Base-by-base conservation (phyloP, 1,139 yeast genomes). In the Yamadazyma kanchanaburiensis region DNA sequence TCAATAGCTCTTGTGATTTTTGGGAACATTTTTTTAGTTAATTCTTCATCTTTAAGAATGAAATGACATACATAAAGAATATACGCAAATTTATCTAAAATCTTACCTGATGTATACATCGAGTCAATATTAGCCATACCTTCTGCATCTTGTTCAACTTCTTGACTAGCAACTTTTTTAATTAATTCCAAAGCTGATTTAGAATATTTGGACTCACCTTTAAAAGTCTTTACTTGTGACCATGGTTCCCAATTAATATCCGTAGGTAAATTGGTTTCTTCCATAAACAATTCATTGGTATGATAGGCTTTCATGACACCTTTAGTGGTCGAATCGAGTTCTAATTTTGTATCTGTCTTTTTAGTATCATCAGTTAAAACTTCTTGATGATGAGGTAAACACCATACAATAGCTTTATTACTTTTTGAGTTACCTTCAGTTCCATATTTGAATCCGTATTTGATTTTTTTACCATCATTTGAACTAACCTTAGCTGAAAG, bases 51-150 rank as follows among this genome's bases (percentile, higher is more conserved):
- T 11, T 69, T 51, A 30, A 83, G 48, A 7, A 82, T 64, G 38
- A 64, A 77, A 27, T 77, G 75, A 21, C 77, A 69, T 13, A 77
- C 81, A 43, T 77, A 81, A 6, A 82, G 64, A 30, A 83, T 65
- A 63, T 79, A 79, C 0, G 91, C 89, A 53, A 78, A 84, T 48
- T 82, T 83, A 33, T 84, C 88, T 33, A 83, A 57, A 14, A 77
- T 67, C 48, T 83, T 83, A 16, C 94, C 94, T 2, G 87, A 69
- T 9, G 81, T 75, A 51, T 83, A 83, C 91, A 82, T 83, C 6
- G 73, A 66, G 37, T 83, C 88, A 14, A 82, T 60, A 44, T 82
- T 70, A 1, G 87, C 76, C 56, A 74, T 76, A 6, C 61, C 68
- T 3, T 62, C 57, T 9, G 80, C 75, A 49, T 82, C 84, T 22